Base-by-base conservation (phyloP, 2,329 filamentous ascomycete genomes). In the Metarhizium humberi region DNA sequence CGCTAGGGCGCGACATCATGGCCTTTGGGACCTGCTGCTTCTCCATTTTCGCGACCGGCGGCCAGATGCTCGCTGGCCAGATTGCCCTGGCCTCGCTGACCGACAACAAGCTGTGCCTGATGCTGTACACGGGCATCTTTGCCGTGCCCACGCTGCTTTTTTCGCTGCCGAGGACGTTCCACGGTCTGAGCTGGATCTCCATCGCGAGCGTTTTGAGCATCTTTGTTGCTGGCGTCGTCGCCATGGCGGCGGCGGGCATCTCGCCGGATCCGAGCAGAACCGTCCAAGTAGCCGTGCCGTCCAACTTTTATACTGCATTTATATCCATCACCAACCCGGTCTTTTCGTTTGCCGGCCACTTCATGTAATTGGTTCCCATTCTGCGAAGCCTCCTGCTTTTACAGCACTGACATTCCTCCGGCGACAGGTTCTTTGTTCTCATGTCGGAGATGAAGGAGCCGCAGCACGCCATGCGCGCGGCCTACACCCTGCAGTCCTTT, bases 391-490 rank as follows among this genome's bases (percentile, higher is more conserved):
- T 14, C 4, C 1, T 6, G 6, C 2, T 18, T 1, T 48, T 6
- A 4, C 6, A 2, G 13, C 45, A 32, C 34, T 50, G 16, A 50
- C 49, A 4, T 18, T 36, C 13, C 6, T 2, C 18, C 20, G 49
- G 25, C 32, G 7, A n/a, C 53, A 61, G 59, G 58, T 80, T 79
- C 63, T 79, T 79, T 65, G 72, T 77, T 50, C 68, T 79, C 38
- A 75, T 79, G 43, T 78, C 75, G 0, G 78, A 80, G 61, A 79
- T 80, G 77, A 72, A 72, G 57, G 66, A 69, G 45, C 78, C 78
- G 5, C 68, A 71, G 53, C 75, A 79, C 52, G 74, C 75, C 2
- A 78, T 78, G 72, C 77, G 78, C 55, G 73, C 78, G 0, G 76
- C 76, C 0, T 78, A 73, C 65, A 67, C 70, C 3, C 69, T 81